phyloP scores from a whole-genome alignment of 2,329 filamentous ascomycete genomes.

The Cucurbitaria berberidis region DNA sequence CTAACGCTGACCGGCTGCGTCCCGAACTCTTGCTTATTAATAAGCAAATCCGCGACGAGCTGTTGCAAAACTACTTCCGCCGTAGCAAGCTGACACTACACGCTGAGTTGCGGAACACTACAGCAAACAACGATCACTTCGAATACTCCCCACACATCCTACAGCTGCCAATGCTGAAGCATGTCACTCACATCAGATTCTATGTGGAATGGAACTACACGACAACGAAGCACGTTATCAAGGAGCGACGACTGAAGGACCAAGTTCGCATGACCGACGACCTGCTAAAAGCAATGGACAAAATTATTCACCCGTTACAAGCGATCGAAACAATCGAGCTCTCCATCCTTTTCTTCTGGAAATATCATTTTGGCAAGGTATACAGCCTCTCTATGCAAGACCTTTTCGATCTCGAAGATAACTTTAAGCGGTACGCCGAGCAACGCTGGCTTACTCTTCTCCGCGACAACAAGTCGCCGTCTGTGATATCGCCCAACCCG shows the following conservation, averaged over 20 bases:
- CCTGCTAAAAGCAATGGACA: constrained; percentile 41
- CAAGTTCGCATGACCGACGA: constrained; percentile 41
- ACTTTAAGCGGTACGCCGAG: constrained; percentile 43
- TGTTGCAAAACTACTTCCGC: constrained; percentile 36
- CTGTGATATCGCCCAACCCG: constrained; percentile 24
- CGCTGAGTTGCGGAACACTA: constrained; percentile 41
- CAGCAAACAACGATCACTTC: constrained; percentile 39
- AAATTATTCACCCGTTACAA: constrained; percentile 30
- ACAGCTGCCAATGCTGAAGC: constrained; percentile 35
- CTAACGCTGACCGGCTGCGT: constrained; percentile 25
- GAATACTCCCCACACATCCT: constrained; percentile 45
- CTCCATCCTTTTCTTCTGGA: constrained; percentile 45
- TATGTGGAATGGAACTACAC: constrained; percentile 48
- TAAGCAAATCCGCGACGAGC: constrained; percentile 38
- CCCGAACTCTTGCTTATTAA: constrained; percentile 39
- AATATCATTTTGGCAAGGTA: constrained; percentile 38
- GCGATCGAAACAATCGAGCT: constrained; percentile 40
- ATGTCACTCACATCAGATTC: constrained; percentile 39
- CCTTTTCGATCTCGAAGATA: constrained; percentile 44
- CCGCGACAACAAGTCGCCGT: constrained; percentile 26
- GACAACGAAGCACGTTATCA: constrained; percentile 25
- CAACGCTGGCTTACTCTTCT: constrained; percentile 39
- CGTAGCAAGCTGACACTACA: constrained; percentile 42
- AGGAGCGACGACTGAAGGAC: constrained; percentile 27
- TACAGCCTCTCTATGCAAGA: constrained; percentile 46